Evolutionary conservation across 495 filamentous ascomycete species (phyloP), one percentile per base, ranked within the genome.

Genomic region (Aspergillus homomorphus): DNA sequence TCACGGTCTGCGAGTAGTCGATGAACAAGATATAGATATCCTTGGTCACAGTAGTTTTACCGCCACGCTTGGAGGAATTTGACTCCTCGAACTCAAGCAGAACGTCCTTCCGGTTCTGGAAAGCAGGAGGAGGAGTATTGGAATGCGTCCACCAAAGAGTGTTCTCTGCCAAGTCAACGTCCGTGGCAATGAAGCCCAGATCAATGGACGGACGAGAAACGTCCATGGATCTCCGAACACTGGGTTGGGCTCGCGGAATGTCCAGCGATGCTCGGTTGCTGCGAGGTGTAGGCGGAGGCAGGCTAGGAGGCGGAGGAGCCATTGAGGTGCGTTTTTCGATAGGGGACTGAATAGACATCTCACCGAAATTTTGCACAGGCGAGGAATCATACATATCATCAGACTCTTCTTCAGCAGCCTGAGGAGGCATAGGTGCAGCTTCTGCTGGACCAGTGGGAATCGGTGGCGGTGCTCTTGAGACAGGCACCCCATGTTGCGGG

Each of bases 1-100:
- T 83, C 59, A 96, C 76, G 0, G 92, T 98, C 68, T 98, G 94
- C 16, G 92, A 97, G 70, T 98, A 98, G 72, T 98, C 94, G 57
- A 90, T 87, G 76, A 88, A 98, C 2, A 98, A 79, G 23, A 96
- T 77, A 65, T 87, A 96, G 26, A 96, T 80, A 52, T 91, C 86
- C 61, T 92, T 92, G 0, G 84, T 85, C 22, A 96, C 75, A 0
- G 78, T 85, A 7, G 81, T 83, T 68, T 86, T 87, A 23, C 87
- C 87, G 44, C 86, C 84, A 16, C 84, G 82, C 38, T 87, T 86
- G 16, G 85, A 76, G 8, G 86, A 82, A 22, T 77, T 83, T 5
- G 86, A 84, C 69, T 96, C 91, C 63, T 96, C 91, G 18, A 87
- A 77, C 67, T 98, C 92, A 53, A 83, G 87, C 23, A 93, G 83